Conservation (phyloP, 2,329 filamentous ascomycete genomes). For the Epichloe baconii region DNA sequence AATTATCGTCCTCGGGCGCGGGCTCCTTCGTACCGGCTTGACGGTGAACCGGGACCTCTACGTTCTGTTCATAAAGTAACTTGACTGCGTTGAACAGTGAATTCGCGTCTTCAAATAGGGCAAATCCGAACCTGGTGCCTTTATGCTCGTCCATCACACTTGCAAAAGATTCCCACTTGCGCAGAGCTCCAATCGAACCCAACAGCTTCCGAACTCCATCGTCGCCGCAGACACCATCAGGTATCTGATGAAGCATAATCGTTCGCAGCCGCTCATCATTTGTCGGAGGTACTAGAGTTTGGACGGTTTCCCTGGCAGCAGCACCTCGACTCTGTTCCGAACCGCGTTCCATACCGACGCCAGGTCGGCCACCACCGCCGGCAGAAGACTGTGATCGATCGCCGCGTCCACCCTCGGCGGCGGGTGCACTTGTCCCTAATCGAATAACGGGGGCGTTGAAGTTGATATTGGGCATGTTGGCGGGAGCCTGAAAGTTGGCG, state of each 20-base stretch:
- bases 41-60: slow-evolving; percentile 71
- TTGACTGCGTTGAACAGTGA: slow-evolving; percentile 77
- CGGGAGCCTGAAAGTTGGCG: slow-evolving; percentile 72
- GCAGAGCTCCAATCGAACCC: slow-evolving; percentile 60
- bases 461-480: slow-evolving; percentile 95
- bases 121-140: slow-evolving; percentile 82
- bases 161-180: slow-evolving; percentile 71
- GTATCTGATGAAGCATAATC: slow-evolving; percentile 79
- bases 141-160: slow-evolving; percentile 53
- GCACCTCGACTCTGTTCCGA: slow-evolving; percentile 55
- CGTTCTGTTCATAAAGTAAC: slow-evolving; percentile 66
- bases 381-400: slow-evolving; percentile 18
- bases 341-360: slow-evolving; percentile 49
- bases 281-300: slow-evolving; percentile 67
- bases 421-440: slow-evolving; percentile 66
- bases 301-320: slow-evolving; percentile 52
- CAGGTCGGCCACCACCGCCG: slow-evolving; percentile 27
- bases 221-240: slow-evolving; percentile 63
- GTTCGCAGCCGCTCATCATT: slow-evolving; percentile 85
- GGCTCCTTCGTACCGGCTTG: slow-evolving; percentile 39
- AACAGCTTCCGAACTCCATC: slow-evolving; percentile 69
- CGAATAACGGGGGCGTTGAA: slow-evolving; percentile 95
- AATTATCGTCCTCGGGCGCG: slow-evolving; percentile 29
- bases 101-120: slow-evolving; percentile 85
- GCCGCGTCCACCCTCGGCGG: slow-evolving; percentile 27